phyloP scores from a whole-genome alignment of 2,329 filamentous ascomycete genomes.

The Colletotrichum sp. region DNA sequence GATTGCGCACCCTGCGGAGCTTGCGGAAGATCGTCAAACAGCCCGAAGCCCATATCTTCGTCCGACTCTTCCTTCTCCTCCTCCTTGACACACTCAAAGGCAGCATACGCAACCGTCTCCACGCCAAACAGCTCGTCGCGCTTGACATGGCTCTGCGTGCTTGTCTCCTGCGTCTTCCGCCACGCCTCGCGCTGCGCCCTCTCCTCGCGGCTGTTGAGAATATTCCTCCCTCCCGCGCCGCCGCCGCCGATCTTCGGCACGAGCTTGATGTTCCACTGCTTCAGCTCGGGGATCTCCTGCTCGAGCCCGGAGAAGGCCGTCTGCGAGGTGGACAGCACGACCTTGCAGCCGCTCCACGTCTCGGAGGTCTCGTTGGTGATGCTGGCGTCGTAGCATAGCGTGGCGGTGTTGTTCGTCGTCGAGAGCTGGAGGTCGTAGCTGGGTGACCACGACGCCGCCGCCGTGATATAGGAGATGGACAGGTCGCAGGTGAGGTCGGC shows the following conservation, averaged over 20 bases:
- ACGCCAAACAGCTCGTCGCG: not conserved
- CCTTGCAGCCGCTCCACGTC: conserved; percentile 64
- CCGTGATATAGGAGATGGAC: conserved; percentile 64
- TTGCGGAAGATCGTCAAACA: not conserved
- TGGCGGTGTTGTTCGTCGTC: conserved; percentile 56
- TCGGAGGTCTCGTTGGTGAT: conserved; percentile 68
- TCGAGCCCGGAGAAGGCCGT: conserved; percentile 61
- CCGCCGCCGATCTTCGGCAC: conserved; percentile 29
- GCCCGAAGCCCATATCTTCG: not conserved
- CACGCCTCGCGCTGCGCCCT: conserved; percentile 33
- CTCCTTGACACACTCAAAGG: not conserved
- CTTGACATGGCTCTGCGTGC: not conserved
- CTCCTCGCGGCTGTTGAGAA: conserved; percentile 46
- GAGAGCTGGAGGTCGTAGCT: conserved; percentile 68
- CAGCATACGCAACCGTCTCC: not conserved
- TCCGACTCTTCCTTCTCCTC: not conserved
- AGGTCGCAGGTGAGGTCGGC: conserved; percentile 45
- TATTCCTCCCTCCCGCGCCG: conserved; percentile 22
- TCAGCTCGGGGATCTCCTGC: conserved; percentile 58
- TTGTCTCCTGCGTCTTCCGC: conserved; percentile 32
- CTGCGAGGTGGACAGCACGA: conserved; percentile 69
- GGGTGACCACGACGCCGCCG: conserved; percentile 62
- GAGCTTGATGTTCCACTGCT: conserved; percentile 62
- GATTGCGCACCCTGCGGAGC: conserved; percentile 17
- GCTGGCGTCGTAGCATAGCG: conserved; percentile 66